Evolutionary conservation across 2,329 filamentous ascomycete species (phyloP), one percentile per base, ranked within the genome.

Genomic region (Phialophora expanda): DNA sequence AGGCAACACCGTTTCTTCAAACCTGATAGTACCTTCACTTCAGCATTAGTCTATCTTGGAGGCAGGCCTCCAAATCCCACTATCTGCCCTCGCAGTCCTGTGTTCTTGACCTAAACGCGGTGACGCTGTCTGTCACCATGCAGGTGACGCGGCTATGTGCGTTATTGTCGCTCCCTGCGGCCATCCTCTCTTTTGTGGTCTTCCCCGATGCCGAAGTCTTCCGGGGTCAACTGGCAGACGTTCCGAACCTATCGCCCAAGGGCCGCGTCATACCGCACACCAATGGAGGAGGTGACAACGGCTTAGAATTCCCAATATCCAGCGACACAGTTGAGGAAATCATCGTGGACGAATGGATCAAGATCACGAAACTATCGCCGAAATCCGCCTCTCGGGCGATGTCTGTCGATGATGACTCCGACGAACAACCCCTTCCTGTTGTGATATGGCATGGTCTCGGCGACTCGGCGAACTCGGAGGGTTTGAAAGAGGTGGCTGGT

Each of bases 401-500:
- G 50, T 24, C 22, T 9, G 28, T 12, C n/a, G 60, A 26, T 9
- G 67, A 64, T 30, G 65, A 65, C 24, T 57, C 70, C n/a, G 65
- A 71, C 26, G 70, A 70, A 12, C 46, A 65, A 28, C 92, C 91
- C 3, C 85, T 97, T 32, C 95, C 95, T 0, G 84, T 99, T 41
- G 85, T 99, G 66, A 91, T 99, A 80, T 99, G 95, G 95, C 95
- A 99, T 78, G 95, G 88, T 64, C 80, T 89, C n/a, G 87, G 87
- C 71, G 80, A 81, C 69, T 75, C 89, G 77, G 96, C 89, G 80
- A 85, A 87, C 60, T 86, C 87, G 69, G 89, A 93, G 1, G 93
- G 93, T 64, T 84, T 98, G 62, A 85, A 87, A 72, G 78, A 83
- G 61, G 84, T 97, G 34, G 90, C 86, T 69, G 80, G 84, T n/a